phyloP scores from a whole-genome alignment of 495 filamentous ascomycete genomes.

The Copromyces sp. region DNA sequence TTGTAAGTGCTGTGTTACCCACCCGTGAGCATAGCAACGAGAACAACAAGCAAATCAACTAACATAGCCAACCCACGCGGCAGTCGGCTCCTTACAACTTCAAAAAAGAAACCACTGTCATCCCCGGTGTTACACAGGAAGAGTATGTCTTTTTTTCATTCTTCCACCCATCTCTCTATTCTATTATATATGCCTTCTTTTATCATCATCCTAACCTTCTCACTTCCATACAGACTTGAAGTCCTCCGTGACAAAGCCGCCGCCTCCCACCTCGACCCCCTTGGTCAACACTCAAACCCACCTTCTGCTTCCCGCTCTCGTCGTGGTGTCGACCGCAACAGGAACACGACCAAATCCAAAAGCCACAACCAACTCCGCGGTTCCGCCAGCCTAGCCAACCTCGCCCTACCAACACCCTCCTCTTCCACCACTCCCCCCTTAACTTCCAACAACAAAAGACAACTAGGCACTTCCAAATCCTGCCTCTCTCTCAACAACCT shows the following conservation, averaged over 20 bases:
- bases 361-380: neutral
- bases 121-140: slow-evolving; percentile 34
- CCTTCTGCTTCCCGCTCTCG: neutral
- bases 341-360: neutral
- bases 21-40: neutral
- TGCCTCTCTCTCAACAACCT: neutral
- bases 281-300: slow-evolving; percentile 1
- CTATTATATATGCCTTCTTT: too few species aligned
- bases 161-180: too few species aligned
- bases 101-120: slow-evolving; percentile 25
- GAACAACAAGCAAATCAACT: slow-evolving; percentile 1
- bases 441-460: neutral
- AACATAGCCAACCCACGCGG: slow-evolving; percentile 4
- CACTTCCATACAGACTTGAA: slow-evolving; percentile 17
- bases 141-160: slow-evolving; percentile 23
- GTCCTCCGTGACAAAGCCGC: slow-evolving; percentile 34
- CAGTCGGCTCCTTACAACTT: slow-evolving; percentile 39
- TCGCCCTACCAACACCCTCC: neutral
- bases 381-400: neutral
- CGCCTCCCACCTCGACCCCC: slow-evolving; percentile 22
- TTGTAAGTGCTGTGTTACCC: slow-evolving; percentile 8
- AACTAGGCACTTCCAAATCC: neutral
- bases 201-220: neutral
- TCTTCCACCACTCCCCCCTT: neutral
- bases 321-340: neutral